A percentile compares a stretch with the other conserved stretches of the same genome.
These are phyloP conservation scores for Pseudocercospora ulei DNA, from an alignment of 2,329 filamentous ascomycete genomes.

Conservation along the genomic window DNA sequence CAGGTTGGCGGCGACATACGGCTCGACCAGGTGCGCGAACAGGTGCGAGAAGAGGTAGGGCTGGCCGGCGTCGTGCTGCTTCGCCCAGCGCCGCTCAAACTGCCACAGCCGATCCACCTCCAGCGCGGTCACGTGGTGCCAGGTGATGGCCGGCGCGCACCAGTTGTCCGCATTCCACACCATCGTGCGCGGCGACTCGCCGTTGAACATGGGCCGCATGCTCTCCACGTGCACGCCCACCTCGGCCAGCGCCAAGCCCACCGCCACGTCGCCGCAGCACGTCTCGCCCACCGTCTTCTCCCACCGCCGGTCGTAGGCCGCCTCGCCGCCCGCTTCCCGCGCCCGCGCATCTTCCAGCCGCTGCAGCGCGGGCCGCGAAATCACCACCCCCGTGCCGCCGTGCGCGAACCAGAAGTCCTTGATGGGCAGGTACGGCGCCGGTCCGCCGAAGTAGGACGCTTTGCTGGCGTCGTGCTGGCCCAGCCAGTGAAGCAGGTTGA, in stretches of 20 bases:
- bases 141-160: conserved; percentile 27
- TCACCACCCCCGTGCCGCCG: conserved; percentile 25
- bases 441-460: conserved; percentile 44
- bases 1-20: conserved; percentile 7
- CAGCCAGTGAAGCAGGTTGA: conserved; percentile 40
- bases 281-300: conserved; percentile 19
- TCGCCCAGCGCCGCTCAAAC: conserved; percentile 15
- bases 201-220: conserved; percentile 22
- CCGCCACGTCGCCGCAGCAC: conserved; percentile 26
- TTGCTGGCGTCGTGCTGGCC: conserved; percentile 38
- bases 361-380: conserved; percentile 23
- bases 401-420: conserved; percentile 20
- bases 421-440: conserved; percentile 38
- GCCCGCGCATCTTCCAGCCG: conserved; percentile 9
- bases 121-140: conserved; percentile 22
- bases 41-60: conserved; percentile 16
- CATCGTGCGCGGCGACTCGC: conserved; percentile 20
- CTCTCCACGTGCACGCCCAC: conserved; percentile 21
- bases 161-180: conserved; percentile 21
- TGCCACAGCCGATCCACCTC: conserved; percentile 21
- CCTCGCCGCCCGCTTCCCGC: conserved; percentile 5
- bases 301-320: conserved; percentile 22
- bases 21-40: conserved; percentile 10
- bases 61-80: conserved; percentile 2
- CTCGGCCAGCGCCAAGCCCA: conserved; percentile 26